Evolutionary conservation across 2,329 filamentous ascomycete species (phyloP).

Genomic region (Akanthomyces dipterigenus): DNA sequence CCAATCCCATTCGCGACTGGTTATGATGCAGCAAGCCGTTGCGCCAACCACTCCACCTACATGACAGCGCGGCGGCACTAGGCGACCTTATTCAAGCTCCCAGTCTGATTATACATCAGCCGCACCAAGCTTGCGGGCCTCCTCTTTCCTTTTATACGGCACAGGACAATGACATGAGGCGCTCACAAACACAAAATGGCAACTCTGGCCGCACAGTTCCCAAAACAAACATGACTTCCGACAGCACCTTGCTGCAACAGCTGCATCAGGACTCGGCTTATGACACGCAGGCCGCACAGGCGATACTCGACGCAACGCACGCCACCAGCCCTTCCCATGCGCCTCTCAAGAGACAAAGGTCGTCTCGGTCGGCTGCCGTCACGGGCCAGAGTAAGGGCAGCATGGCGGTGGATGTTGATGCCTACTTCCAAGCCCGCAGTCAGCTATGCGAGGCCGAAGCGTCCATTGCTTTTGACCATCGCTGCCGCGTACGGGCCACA

Average conservation of each 20-base stretch:
- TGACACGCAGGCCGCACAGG: not conserved
- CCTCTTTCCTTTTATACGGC: not conserved
- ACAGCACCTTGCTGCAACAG: not conserved
- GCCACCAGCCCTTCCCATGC: not conserved
- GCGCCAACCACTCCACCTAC: not conserved
- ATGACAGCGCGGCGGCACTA: not conserved
- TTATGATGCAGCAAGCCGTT: not conserved
- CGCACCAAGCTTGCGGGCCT: not conserved
- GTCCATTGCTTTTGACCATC: conserved; percentile 30
- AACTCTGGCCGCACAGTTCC: not conserved
- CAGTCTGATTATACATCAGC: not conserved
- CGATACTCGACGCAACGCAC: not conserved
- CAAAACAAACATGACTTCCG: not conserved
- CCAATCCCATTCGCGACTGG: not conserved
- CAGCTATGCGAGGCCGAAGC: conserved; percentile 1
- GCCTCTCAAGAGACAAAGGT: conserved; percentile 7
- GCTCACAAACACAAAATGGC: not conserved
- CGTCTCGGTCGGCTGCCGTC: not conserved
- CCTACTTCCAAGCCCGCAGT: not conserved
- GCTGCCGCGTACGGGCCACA: conserved; percentile 26
- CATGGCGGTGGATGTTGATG: not conserved
- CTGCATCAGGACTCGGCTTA: not conserved
- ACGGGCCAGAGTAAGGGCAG: not conserved
- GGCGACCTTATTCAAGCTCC: not conserved
- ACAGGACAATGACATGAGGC: conserved; percentile 3